Percentiles rank a stretch among this genome's conserved stretches.
Conservation (phyloP, 805 yeast species). For the Yamadazyma olivae region DNA sequence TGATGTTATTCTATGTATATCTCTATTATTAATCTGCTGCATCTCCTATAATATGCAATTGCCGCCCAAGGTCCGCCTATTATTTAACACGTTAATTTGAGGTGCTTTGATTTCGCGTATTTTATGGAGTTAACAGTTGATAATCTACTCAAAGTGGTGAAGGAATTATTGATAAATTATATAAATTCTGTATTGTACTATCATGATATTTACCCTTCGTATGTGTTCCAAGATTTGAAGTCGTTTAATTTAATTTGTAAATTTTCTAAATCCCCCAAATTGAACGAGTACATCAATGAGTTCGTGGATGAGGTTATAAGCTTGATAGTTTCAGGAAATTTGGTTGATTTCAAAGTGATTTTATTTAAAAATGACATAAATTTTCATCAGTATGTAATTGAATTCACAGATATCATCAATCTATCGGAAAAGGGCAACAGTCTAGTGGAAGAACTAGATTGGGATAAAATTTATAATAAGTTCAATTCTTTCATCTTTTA, state of each 20-base stretch:
- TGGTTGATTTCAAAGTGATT: constrained; percentile 33
- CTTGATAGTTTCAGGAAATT: constrained; percentile 14
- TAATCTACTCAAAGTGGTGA: constrained; percentile 28
- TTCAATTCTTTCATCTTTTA: constrained; percentile 25
- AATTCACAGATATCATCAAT: constrained; percentile 28
- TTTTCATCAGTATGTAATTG: constrained; percentile 36
- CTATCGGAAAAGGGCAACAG: constrained; percentile 10
- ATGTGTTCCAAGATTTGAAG: constrained; percentile 42
- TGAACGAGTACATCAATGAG: constrained; percentile 41
- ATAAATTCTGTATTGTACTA: constrained; percentile 54
- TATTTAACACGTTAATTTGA: too few relatives aligned
- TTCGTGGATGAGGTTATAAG: constrained; percentile 21
- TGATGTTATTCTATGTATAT: constrained; percentile 77
- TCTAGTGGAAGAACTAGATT: constrained; percentile 13
- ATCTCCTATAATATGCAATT: background rate
- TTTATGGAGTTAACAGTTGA: background rate
- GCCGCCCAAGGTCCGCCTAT: too few relatives aligned
- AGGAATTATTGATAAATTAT: constrained; percentile 50
- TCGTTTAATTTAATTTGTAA: constrained; percentile 42
- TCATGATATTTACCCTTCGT: constrained; percentile 50
- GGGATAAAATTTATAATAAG: constrained; percentile 33
- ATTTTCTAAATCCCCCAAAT: constrained; percentile 44
- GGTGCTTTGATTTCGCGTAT: background rate
- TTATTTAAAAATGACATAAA: constrained; percentile 30
- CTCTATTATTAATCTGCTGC: constrained; percentile 23